Evolutionary conservation across 148 eudicot genomes (phyloP), one percentile per base, ranked within the genome.

Genomic region (Rhododendron molle): DNA sequence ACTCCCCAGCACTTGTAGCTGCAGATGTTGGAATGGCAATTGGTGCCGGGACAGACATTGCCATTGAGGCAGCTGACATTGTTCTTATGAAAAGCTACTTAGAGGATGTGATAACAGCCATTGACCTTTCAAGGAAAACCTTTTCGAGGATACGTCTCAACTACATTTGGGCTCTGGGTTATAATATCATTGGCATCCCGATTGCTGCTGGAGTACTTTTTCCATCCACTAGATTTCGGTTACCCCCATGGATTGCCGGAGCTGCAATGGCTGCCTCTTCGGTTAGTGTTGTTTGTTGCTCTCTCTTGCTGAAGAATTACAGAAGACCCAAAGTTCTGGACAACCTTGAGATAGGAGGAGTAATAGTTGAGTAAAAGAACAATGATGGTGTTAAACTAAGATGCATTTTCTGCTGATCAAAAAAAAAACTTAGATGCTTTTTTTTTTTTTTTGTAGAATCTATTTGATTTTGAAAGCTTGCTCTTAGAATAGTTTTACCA

Each of bases 211-310:
- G 99, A 13, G 88, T 71, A 15, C 91, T 97, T 81, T 97, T 92
- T 91, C 98, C 98, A 14, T 89, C 87, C 9, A 90, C 93, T 11
- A 87, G 95, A 73, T 94, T 95, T 44, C 93, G 98, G 26, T 88
- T 97, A 67, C 99, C 98, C 0, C 99, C 99, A 72, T 97, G 99
- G 99, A 65, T 97, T 56, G 99, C 99, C 0, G 99, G 99, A 79
- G 99, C 95, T 40, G 99, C 99, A 8, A 97, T 97, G 99, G 99
- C 99, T 6, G 99, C 99, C 44, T 97, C 99, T 26, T 97, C 98
- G 0, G 98, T 97, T 4, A 97, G 98, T 69, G 98, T 97, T n/a
- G 99, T 97, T 50, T 94, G 98, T 83, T 92, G 96, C 91, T 97
- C 99, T 18, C 93, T 97, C 23, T 83, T 97, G 92, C 89, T 97